phyloP scores from a whole-genome alignment of 805 yeast species.

The Yamadazyma phyllophila region DNA sequence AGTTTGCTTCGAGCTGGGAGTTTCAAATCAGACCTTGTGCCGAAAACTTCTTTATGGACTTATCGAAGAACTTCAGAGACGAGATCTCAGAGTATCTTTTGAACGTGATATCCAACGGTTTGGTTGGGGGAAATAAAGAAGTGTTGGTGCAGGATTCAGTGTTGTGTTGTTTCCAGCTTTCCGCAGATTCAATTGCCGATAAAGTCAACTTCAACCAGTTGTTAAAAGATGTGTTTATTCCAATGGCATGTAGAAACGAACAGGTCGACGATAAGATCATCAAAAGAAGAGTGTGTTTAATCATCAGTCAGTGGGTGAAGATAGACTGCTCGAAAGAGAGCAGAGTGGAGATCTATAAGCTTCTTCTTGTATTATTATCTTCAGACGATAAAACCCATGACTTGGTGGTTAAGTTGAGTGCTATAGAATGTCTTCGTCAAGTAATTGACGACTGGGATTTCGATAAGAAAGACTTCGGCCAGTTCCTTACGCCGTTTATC shows the following conservation, averaged over 20 bases:
- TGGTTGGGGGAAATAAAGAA: slow-evolving; percentile 46
- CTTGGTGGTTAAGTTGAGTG: slow-evolving; percentile 75
- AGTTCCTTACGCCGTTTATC: slow-evolving; percentile 57
- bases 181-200: slow-evolving; percentile 63
- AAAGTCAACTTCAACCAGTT: slow-evolving; percentile 67
- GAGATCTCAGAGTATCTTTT: slow-evolving; percentile 53
- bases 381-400: slow-evolving; percentile 51
- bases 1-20: slow-evolving; percentile 74
- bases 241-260: slow-evolving; percentile 53
- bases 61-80: slow-evolving; percentile 62
- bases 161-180: slow-evolving; percentile 77
- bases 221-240: slow-evolving; percentile 60
- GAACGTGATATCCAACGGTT: slow-evolving; percentile 51
- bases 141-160: slow-evolving; percentile 75
- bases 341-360: slow-evolving; percentile 55
- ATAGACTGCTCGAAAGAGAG: slow-evolving; percentile 61
- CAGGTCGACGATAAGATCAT: slow-evolving; percentile 55
- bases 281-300: slow-evolving; percentile 71
- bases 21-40: slow-evolving; percentile 84
- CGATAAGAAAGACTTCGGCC: slow-evolving; percentile 61
- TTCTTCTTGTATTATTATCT: slow-evolving; percentile 52
- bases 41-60: slow-evolving; percentile 75
- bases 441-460: slow-evolving; percentile 88
- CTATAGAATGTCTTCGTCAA: slow-evolving; percentile 64
- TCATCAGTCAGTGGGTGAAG: slow-evolving; percentile 79